Conservation (phyloP, 768 basidiomycete species). For the Leccinum longicurvipes region DNA sequence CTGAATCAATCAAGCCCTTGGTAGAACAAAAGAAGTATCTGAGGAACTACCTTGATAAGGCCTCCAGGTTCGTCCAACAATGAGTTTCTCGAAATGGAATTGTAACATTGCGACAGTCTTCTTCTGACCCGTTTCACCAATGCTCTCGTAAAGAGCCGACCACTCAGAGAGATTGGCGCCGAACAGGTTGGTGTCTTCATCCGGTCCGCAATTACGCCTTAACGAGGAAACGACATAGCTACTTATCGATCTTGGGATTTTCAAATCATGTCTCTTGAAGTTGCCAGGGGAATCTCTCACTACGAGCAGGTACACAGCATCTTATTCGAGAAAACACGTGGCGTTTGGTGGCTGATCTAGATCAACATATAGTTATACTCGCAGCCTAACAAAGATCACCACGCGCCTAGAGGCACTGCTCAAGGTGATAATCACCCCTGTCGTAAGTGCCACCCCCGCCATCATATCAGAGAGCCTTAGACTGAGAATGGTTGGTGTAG, state of each 20-base stretch:
- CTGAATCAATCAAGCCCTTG: slow-evolving; percentile 71
- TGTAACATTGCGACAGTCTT: slow-evolving; percentile 46
- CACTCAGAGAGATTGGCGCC: slow-evolving; percentile 88
- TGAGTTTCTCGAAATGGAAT: not conserved
- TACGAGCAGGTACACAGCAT: slow-evolving; percentile 48
- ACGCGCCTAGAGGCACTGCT: slow-evolving; percentile 85
- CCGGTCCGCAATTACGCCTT: not conserved
- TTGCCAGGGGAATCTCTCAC: slow-evolving; percentile 72
- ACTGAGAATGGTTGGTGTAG: slow-evolving; percentile 35
- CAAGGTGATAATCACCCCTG: slow-evolving; percentile 93
- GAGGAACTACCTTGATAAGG: slow-evolving; percentile 91
- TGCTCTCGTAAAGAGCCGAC: slow-evolving; percentile 84
- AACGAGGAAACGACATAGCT: slow-evolving; percentile 44
- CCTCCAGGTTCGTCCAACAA: slow-evolving; percentile 62
- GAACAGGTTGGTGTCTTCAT: slow-evolving; percentile 65
- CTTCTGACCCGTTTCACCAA: slow-evolving; percentile 87
- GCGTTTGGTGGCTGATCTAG: slow-evolving; percentile 8
- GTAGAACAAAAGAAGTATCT: slow-evolving; percentile 95
- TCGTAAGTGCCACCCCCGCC: slow-evolving; percentile 45
- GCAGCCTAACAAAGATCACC: slow-evolving; percentile 77
- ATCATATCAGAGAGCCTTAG: not conserved
- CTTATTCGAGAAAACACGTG: not conserved
- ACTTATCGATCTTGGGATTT: slow-evolving; percentile 83
- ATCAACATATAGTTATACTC: slow-evolving; percentile 60
- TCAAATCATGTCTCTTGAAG: slow-evolving; percentile 79